Conservation (phyloP, 164 flowering plant species). For the Hamamelis virginiana region DNA sequence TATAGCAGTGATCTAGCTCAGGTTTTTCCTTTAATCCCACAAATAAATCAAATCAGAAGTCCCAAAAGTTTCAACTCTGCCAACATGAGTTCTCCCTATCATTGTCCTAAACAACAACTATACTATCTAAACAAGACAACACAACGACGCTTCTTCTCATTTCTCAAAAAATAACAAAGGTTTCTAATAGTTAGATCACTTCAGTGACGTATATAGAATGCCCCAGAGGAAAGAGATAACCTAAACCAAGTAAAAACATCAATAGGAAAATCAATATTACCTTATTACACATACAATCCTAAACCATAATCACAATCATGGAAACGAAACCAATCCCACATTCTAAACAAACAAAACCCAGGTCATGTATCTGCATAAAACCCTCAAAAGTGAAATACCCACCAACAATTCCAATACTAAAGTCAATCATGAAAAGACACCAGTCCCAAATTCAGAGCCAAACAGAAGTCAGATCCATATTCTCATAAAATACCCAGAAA, state of each 20-base stretch:
- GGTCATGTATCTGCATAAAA: too few species aligned
- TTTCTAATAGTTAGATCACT: not conserved
- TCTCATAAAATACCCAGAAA: too few species aligned
- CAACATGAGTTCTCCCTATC: not conserved
- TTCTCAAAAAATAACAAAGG: not conserved
- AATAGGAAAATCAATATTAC: not conserved
- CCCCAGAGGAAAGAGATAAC: not conserved
- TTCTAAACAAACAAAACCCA: not conserved
- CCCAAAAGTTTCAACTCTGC: not conserved
- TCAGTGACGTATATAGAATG: not conserved
- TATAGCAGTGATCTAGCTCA: too few species aligned
- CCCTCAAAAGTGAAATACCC: too few species aligned
- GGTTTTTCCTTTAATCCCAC: not conserved
- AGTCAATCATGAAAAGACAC: not conserved
- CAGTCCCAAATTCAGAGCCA: not conserved
- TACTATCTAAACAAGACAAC: too few species aligned
- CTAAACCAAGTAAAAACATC: not conserved
- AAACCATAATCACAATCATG: not conserved
- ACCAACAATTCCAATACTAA: too few species aligned
- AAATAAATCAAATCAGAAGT: not conserved
- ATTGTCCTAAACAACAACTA: not conserved
- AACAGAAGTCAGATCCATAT: not conserved
- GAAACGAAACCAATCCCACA: not conserved
- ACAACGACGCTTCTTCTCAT: too few species aligned
- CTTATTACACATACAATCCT: not conserved